Evolutionary conservation across 2,329 filamentous ascomycete species (phyloP).

Genomic region (Alternaria sp.): DNA sequence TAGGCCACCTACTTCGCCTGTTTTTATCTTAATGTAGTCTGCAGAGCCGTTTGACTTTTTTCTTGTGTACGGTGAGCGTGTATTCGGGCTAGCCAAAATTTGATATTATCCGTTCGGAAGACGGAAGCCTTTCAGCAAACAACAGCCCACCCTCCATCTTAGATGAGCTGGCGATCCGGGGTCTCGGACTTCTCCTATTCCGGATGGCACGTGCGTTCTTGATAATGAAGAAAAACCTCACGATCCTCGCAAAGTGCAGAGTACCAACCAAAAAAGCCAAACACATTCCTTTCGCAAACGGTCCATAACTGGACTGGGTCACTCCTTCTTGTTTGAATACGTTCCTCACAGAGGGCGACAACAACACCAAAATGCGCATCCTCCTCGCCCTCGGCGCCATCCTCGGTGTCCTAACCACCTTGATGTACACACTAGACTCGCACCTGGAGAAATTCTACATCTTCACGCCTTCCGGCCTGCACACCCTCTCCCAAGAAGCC

Average conservation of each 20-base stretch:
- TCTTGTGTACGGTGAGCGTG: no score
- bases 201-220: slow-evolving; percentile 11
- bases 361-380: slow-evolving; percentile 13
- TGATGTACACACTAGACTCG: slow-evolving; percentile 38
- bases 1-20: no score
- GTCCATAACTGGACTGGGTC: neutral
- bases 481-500: slow-evolving; percentile 70
- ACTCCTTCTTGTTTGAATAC: neutral
- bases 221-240: neutral
- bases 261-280: neutral
- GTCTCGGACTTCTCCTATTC: slow-evolving; percentile 8
- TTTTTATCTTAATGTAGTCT: no score
- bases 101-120: neutral
- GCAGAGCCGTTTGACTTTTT: no score
- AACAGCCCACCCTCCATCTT: neutral
- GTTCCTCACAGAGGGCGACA: neutral
- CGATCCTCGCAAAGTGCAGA: neutral
- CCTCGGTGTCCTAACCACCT: slow-evolving; percentile 28
- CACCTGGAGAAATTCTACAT: slow-evolving; percentile 67
- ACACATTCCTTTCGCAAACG: neutral
- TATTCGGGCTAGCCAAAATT: no score
- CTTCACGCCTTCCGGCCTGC: slow-evolving; percentile 72
- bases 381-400: slow-evolving; percentile 30
- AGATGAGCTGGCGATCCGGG: slow-evolving; percentile 7
- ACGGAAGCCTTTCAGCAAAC: neutral